phyloP scores from a whole-genome alignment of 1,284 basidiomycete species.

The Ceratobasidium sp. region DNA sequence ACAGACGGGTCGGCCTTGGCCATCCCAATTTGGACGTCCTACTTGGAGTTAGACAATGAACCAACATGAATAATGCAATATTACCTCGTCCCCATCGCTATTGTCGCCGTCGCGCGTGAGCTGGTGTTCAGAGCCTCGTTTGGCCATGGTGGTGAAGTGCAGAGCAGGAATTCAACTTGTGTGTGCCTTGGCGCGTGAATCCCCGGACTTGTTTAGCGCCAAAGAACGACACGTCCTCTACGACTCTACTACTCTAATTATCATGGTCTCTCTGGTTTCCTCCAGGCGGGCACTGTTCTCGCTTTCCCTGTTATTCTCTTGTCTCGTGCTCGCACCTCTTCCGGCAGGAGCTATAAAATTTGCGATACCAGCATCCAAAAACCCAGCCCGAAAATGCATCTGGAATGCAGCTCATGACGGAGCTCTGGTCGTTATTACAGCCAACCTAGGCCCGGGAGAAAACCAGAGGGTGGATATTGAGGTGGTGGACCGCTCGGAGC shows the following conservation, averaged over 20 bases:
- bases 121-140: conserved; percentile 35
- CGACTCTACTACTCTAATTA: conserved; percentile 8
- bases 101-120: conserved; percentile 28
- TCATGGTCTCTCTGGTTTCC: conserved; percentile 15
- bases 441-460: conserved; percentile 80
- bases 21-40: conserved; percentile 39
- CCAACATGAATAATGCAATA: not conserved
- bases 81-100: conserved; percentile 35
- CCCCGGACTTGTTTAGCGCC: conserved; percentile 9
- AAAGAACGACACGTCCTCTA: conserved; percentile 31
- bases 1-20: conserved; percentile 30
- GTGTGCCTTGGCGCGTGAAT: conserved; percentile 11
- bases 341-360: conserved; percentile 79
- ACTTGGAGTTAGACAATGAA: not conserved
- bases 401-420: conserved; percentile 92
- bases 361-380: conserved; percentile 70
- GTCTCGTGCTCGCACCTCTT: conserved; percentile 25
- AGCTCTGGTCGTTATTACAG: conserved; percentile 92
- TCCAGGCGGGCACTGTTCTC: conserved; percentile 11
- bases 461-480: conserved; percentile 91
- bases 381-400: conserved; percentile 83
- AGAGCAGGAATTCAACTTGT: conserved; percentile 22
- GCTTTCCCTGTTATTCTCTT: conserved; percentile 13
- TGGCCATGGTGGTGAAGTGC: conserved; percentile 26
- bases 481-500: conserved; percentile 88